phyloP scores from a whole-genome alignment of 345 rosid genomes.

The Rhodamnia argentea region DNA sequence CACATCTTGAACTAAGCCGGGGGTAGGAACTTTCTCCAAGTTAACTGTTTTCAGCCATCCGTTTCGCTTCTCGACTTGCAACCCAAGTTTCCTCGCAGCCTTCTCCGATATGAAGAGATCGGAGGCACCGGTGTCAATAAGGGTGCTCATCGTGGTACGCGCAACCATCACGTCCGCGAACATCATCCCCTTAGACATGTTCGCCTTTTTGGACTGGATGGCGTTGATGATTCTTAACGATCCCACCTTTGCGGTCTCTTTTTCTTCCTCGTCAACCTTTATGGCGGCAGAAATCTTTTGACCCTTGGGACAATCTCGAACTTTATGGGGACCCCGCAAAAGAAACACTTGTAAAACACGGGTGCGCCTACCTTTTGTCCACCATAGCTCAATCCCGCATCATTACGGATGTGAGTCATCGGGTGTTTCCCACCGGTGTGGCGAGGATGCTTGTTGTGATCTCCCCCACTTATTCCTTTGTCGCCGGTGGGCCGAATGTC shows the following conservation, averaged over 20 bases:
- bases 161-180: neutral
- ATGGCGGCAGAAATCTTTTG: neutral
- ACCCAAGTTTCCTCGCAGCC: too few relatives aligned
- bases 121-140: too few relatives aligned
- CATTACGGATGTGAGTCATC: accelerated
- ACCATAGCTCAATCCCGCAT: too few relatives aligned
- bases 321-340: neutral
- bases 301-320: neutral
- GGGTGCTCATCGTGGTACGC: too few relatives aligned
- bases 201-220: neutral
- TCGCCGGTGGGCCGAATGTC: neutral
- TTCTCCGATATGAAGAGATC: too few relatives aligned
- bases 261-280: neutral
- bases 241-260: neutral
- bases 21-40: too few relatives aligned
- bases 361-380: neutral
- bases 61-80: too few relatives aligned
- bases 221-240: neutral
- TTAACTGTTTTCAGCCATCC: too few relatives aligned
- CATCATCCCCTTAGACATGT: neutral
- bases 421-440: too few relatives aligned
- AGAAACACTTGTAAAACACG: neutral
- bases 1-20: too few relatives aligned
- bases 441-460: neutral
- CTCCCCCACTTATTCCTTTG: neutral